Percentiles rank a stretch among this genome's conserved stretches.
Conservation (phyloP, 345 rosid genomes). For the Camelina neglecta region DNA sequence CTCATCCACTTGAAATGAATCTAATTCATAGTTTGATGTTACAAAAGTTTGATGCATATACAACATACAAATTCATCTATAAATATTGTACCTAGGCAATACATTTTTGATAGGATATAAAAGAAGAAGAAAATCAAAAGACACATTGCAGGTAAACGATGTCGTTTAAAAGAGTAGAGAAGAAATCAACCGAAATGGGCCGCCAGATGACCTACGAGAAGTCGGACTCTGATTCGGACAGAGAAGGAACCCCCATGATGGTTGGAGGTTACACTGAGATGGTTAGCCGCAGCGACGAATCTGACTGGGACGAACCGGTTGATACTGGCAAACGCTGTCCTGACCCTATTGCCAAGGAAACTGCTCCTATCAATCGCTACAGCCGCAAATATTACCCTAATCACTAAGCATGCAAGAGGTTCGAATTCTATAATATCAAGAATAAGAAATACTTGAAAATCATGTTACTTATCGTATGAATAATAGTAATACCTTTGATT, state of each 20-base stretch:
- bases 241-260: conserved; percentile 13
- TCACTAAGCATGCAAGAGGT: conserved; percentile 22
- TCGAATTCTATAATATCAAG: neutral
- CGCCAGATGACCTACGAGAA: neutral
- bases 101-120: neutral
- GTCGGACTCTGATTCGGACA: conserved; percentile 8
- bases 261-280: neutral
- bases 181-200: neutral
- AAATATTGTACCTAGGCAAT: conserved; percentile 27
- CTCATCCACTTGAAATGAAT: conserved; percentile 32
- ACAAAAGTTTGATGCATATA: conserved; percentile 24
- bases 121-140: neutral
- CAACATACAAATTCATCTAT: conserved; percentile 30
- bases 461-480: neutral
- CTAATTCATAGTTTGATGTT: conserved; percentile 41
- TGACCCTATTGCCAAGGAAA: neutral
- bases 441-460: neutral
- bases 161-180: conserved; percentile 4
- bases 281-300: neutral
- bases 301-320: neutral
- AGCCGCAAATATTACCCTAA: neutral
- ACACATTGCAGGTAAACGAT: conserved; percentile 3
- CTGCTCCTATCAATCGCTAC: neutral
- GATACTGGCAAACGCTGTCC: neutral
- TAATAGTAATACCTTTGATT: neutral